Evolutionary conservation across 805 yeast species (phyloP).

Genomic region (Ogataea parapolymorpha): DNA sequence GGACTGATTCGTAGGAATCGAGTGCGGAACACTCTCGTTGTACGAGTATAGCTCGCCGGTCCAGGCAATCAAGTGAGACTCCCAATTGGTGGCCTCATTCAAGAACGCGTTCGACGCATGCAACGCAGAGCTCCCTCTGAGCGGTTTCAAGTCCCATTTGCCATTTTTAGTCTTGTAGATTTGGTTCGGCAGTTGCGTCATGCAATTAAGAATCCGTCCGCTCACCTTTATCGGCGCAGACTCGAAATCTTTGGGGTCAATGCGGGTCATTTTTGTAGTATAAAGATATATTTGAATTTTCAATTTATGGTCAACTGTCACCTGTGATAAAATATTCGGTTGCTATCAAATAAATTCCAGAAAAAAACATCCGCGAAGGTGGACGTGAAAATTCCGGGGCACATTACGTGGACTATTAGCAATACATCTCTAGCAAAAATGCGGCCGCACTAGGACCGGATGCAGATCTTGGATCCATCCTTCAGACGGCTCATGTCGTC

Average conservation of each 20-base stretch:
- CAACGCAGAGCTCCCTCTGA: constrained; percentile 82
- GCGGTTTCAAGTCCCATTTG: constrained; percentile 58
- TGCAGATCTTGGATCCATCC: constrained; percentile 76
- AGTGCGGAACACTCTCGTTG: constrained; percentile 24
- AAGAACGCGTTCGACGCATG: constrained; percentile 70
- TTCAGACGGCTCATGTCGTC: constrained; percentile 47
- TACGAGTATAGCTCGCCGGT: constrained; percentile 72
- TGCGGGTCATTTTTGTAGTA: constrained; percentile 1
- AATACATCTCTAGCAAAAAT: constrained; percentile 9
- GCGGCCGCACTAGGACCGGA: constrained; percentile 44
- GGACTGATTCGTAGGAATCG: constrained; percentile 24
- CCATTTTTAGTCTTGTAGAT: constrained; percentile 41
- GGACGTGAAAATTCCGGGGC: constrained; percentile 9
- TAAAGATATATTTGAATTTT: too few relatives aligned
- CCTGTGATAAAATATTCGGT: neutral
- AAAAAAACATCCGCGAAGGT: constrained; percentile 5
- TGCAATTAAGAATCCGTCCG: constrained; percentile 66
- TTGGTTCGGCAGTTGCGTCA: constrained; percentile 66
- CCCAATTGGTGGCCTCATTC: constrained; percentile 71
- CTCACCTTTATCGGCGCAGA: constrained; percentile 37
- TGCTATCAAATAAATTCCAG: constrained; percentile 10
- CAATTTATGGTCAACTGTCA: too few relatives aligned
- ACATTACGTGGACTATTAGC: constrained; percentile 8
- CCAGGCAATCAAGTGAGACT: constrained; percentile 89
- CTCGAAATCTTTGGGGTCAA: constrained; percentile 22